Evolutionary conservation across 169 alveolate genomes (phyloP).

Genomic region (Cryptosporidium xiaoi): DNA sequence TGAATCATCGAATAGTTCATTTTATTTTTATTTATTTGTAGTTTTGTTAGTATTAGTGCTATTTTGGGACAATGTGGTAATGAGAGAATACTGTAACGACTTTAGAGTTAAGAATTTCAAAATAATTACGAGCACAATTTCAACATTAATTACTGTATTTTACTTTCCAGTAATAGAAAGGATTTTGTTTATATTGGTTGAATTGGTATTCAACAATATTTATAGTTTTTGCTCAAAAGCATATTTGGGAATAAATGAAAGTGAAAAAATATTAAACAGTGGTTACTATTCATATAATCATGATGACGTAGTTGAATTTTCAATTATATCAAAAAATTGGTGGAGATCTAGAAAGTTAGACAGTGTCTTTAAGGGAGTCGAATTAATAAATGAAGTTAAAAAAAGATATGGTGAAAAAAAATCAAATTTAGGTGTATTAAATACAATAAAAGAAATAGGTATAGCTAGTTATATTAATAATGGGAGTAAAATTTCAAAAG

Average conservation of each 20-base stretch:
- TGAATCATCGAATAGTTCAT: slow-evolving; percentile 39
- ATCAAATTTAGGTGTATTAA: background rate
- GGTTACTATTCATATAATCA: slow-evolving; percentile 2
- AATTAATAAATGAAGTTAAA: slow-evolving; percentile 61
- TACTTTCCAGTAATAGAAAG: slow-evolving; percentile 23
- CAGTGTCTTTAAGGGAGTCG: slow-evolving; percentile 66
- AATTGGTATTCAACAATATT: background rate
- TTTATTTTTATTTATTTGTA: slow-evolving; percentile 17
- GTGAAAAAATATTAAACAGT: background rate
- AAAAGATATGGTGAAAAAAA: background rate
- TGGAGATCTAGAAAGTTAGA: slow-evolving; percentile 39
- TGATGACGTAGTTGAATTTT: slow-evolving; percentile 1
- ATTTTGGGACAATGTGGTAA: slow-evolving; percentile 46
- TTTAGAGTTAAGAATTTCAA: slow-evolving; percentile 33
- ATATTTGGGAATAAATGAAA: background rate
- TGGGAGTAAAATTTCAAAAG: background rate
- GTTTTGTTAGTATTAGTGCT: slow-evolving; percentile 3
- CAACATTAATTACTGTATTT: slow-evolving; percentile 42
- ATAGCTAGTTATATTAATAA: background rate
- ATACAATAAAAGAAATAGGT: background rate
- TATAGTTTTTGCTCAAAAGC: slow-evolving; percentile 50
- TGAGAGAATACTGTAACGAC: slow-evolving; percentile 10
- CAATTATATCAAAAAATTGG: slow-evolving; percentile 52
- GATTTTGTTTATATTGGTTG: background rate
- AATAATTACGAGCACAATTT: slow-evolving; percentile 53